Base-by-base conservation (phyloP, 176 grass and related monocot species). In the Oryza glumipatula region DNA sequence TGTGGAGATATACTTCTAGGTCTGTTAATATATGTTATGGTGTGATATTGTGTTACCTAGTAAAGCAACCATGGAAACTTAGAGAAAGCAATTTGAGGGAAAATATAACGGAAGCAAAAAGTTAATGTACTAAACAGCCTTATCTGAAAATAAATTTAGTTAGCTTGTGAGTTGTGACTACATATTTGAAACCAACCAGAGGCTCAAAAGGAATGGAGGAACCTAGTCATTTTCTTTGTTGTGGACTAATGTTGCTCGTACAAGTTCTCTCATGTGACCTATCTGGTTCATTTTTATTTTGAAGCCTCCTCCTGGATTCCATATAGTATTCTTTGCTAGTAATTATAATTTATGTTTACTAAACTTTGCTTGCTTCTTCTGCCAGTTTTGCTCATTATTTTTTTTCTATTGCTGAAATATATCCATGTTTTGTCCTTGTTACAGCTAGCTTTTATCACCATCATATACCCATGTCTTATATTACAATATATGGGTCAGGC, bases 401-500 rank as follows among this genome's bases (percentile, higher is more conserved):
- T 7, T 7, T 79, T 61, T 85, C 68, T 84, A 30, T 38, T 28
- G 4, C 65, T 85, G 11, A 81, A 66, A 16, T 41, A 67, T 73
- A 48, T 65, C 22, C 14, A 44, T 68, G 19, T 41, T 88, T 71
- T 76, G 41, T 77, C 33, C 78, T 84, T 90, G 73, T 67, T 92
- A 76, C 93, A 99, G 96, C 65, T 99, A 65, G 93, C 93, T 28
- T 99, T 99, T 76, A 21, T 99, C 66, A 65, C 74, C 33, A 52
- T 92, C 65, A 86, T 99, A 79, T 99, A 99, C 84, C 96, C 96
- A 72, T 99, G 96, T 84, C 81, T 99, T 71, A 75, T 92, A 52
- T 75, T 99, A 76, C 96, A 99, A 86, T 99, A 99, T 87, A 99
- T 99, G 96, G 96, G 96, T 52, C 96, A 99, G 77, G 93, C 96